Conservation (phyloP, 129 eudicot species). For the Artemisia annua region DNA sequence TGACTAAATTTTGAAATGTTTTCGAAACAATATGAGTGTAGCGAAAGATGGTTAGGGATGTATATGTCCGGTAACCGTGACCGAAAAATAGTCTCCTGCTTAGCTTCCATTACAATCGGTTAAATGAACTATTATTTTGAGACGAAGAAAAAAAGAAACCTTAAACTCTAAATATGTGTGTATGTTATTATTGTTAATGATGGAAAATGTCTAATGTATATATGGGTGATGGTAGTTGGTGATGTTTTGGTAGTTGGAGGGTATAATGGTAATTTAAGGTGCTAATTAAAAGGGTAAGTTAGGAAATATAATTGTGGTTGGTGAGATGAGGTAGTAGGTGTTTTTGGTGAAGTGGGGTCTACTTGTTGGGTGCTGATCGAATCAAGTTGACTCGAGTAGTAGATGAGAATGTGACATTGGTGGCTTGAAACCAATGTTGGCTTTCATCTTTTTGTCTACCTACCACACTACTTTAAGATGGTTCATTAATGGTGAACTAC, state of each 20-base stretch:
- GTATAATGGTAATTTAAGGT: slow-evolving; percentile 23
- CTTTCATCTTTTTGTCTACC: slow-evolving; percentile 27
- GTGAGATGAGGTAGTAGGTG: slow-evolving; percentile 43
- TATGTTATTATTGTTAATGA: not conserved
- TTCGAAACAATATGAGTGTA: slow-evolving; percentile 83
- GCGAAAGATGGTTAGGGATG: slow-evolving; percentile 78
- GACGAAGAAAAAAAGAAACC: too few species aligned
- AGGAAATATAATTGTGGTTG: slow-evolving; percentile 37
- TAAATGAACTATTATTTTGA: not conserved
- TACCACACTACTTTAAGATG: slow-evolving; percentile 26
- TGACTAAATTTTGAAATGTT: slow-evolving; percentile 43
- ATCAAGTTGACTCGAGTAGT: slow-evolving; percentile 31
- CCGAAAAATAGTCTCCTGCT: slow-evolving; percentile 46
- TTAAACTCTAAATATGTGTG: not conserved
- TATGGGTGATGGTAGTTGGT: slow-evolving; percentile 32
- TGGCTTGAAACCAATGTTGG: not conserved
- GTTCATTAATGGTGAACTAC: too few species aligned
- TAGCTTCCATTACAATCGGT: slow-evolving; percentile 21
- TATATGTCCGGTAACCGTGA: slow-evolving; percentile 84
- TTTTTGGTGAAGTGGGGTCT: slow-evolving; percentile 39
- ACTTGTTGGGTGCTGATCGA: slow-evolving; percentile 19
- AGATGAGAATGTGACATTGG: slow-evolving; percentile 2
- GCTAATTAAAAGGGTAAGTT: slow-evolving; percentile 19
- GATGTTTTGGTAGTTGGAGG: slow-evolving; percentile 37
- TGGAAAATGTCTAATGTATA: slow-evolving; percentile 20